Conservation (phyloP, 2,329 filamentous ascomycete genomes). For the Beauveria varroae region DNA sequence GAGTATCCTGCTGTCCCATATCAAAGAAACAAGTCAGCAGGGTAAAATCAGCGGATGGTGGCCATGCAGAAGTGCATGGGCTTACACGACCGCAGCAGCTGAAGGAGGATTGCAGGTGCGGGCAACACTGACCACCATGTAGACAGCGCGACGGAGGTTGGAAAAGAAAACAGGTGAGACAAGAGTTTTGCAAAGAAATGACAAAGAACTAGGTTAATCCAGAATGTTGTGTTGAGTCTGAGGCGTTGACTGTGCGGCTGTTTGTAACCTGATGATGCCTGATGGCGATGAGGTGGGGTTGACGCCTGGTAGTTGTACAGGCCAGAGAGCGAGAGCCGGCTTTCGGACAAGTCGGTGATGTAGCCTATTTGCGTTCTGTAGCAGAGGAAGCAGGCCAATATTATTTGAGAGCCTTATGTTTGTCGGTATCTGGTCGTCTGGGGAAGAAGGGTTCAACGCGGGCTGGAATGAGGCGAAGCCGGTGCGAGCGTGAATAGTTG, state of each 20-base stretch:
- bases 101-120: conserved; percentile 2
- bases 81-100: neutral
- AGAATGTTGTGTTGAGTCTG: neutral
- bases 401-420: neutral
- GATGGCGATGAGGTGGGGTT: conserved; percentile 9
- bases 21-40: conserved; percentile 29
- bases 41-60: neutral
- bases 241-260: neutral
- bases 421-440: neutral
- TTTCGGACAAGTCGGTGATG: neutral
- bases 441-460: neutral
- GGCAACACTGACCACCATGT: conserved; percentile 17
- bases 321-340: neutral
- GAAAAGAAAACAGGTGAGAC: neutral
- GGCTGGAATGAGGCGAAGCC: neutral
- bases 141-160: conserved; percentile 6
- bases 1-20: conserved; percentile 42
- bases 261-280: conserved; percentile 11
- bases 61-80: conserved; percentile 2
- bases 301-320: neutral
- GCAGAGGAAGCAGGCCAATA: neutral
- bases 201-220: neutral
- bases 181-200: neutral
- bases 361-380: neutral
- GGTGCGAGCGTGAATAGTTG: conserved; percentile 1